Percentiles rank a stretch among this genome's conserved stretches.
phyloP scores from a whole-genome alignment of 148 eudicot genomes.

The Cornus controversa region DNA sequence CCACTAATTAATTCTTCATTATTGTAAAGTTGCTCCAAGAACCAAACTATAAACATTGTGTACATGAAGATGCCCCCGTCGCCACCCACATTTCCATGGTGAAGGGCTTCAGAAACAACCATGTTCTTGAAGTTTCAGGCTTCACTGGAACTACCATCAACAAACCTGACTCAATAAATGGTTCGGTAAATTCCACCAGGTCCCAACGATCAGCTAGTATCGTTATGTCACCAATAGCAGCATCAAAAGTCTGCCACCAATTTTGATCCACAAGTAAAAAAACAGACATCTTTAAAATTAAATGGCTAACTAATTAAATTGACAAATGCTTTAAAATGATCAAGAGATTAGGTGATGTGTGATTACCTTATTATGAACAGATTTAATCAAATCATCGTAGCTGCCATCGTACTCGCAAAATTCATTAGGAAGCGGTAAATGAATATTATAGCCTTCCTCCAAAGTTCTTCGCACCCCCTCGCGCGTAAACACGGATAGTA shows the following conservation, averaged over 20 bases:
- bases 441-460: background rate
- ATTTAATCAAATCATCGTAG: background rate
- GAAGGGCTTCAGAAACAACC: constrained; percentile 34
- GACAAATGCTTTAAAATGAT: too few relatives aligned
- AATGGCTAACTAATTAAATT: too few relatives aligned
- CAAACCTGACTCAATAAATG: constrained; percentile 30
- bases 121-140: constrained; percentile 7
- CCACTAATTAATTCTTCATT: constrained; percentile 24
- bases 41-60: constrained; percentile 24
- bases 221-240: constrained; percentile 29
- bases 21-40: constrained; percentile 14
- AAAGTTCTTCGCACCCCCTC: background rate
- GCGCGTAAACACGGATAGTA: background rate
- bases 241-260: constrained; percentile 21
- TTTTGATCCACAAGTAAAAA: background rate
- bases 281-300: too few relatives aligned
- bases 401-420: background rate
- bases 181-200: constrained; percentile 29
- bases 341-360: too few relatives aligned
- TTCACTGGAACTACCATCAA: constrained; percentile 23
- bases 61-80: constrained; percentile 18
- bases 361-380: background rate
- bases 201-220: constrained; percentile 21
- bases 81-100: constrained; percentile 24
- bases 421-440: too few relatives aligned